Conservation (phyloP, 2,329 filamentous ascomycete species). For the Aspergillus felis region DNA sequence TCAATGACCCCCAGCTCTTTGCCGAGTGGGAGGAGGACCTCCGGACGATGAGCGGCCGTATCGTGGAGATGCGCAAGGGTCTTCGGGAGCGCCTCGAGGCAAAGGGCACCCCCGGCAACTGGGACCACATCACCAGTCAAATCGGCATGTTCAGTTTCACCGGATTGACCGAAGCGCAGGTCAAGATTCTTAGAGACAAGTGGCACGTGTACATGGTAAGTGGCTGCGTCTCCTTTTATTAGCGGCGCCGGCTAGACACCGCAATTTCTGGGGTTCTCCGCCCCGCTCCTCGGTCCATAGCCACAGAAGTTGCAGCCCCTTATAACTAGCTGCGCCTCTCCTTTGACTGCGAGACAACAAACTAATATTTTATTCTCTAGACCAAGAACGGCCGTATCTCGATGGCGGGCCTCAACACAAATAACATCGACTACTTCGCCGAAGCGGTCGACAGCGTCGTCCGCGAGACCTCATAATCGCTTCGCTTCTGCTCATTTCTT, state of each 20-base stretch:
- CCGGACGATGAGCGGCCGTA: conserved; percentile 89
- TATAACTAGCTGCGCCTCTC: no score
- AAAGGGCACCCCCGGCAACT: conserved; percentile 79
- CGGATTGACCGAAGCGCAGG: conserved; percentile 49
- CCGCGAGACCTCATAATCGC: conserved; percentile 30
- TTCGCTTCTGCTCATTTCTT: background rate
- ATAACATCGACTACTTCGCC: conserved; percentile 91
- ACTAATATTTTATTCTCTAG: conserved; percentile 17
- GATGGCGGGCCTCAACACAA: conserved; percentile 94
- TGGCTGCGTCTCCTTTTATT: conserved; percentile 3
- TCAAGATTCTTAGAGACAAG: conserved; percentile 44
- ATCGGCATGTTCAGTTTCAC: conserved; percentile 98
- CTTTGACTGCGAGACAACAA: background rate
- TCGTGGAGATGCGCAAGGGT: conserved; percentile 82
- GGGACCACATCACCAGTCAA: conserved; percentile 97
- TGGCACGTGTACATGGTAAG: conserved; percentile 50
- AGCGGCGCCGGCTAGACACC: background rate
- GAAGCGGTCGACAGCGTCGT: conserved; percentile 85
- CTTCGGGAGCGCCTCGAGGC: conserved; percentile 78
- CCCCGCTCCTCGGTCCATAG: background rate
- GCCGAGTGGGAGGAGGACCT: conserved; percentile 91
- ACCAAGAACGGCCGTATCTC: conserved; percentile 98
- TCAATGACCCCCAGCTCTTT: conserved; percentile 80
- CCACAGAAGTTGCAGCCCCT: background rate
- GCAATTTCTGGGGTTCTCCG: background rate